These are phyloP conservation scores for Nicotiana sylvestris DNA, from an alignment of 257 asterid species.

Conservation along the genomic window DNA sequence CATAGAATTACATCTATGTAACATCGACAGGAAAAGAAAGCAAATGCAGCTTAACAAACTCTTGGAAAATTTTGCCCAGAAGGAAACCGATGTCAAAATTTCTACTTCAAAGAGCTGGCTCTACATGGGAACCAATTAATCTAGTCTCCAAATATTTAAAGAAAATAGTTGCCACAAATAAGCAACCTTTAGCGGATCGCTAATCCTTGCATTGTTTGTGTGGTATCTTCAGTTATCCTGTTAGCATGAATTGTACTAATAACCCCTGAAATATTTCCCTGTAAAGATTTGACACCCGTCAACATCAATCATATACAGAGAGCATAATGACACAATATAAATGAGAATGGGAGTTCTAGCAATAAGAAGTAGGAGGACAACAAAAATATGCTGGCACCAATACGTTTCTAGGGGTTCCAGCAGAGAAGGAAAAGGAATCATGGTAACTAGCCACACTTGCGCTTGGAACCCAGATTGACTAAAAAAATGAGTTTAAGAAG, in stretches of 20 bases:
- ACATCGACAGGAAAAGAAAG: not conserved
- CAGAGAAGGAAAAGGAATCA: not conserved
- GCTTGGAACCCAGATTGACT: not conserved
- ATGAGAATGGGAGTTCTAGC: not conserved
- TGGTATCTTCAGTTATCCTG: constrained; percentile 60
- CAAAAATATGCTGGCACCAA: not conserved
- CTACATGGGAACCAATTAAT: not conserved
- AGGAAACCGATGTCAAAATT: not conserved
- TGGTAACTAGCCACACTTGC: not conserved
- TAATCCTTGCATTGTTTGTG: constrained; percentile 68
- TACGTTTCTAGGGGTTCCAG: not conserved
- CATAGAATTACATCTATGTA: not conserved
- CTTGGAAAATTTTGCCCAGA: not conserved
- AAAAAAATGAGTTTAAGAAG: not conserved
- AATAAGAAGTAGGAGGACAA: not conserved
- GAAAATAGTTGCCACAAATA: not conserved
- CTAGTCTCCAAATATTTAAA: not conserved
- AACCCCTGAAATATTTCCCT: constrained; percentile 60
- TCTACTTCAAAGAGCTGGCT: not conserved
- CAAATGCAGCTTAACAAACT: not conserved
- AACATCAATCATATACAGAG: not conserved
- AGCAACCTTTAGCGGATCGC: constrained; percentile 38
- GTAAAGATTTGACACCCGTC: constrained; percentile 6
- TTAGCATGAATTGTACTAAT: constrained; percentile 68
- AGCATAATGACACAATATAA: not conserved